Evolutionary conservation across 1,284 basidiomycete genomes (phyloP).

Genomic region (Anthracocystis setariae): DNA sequence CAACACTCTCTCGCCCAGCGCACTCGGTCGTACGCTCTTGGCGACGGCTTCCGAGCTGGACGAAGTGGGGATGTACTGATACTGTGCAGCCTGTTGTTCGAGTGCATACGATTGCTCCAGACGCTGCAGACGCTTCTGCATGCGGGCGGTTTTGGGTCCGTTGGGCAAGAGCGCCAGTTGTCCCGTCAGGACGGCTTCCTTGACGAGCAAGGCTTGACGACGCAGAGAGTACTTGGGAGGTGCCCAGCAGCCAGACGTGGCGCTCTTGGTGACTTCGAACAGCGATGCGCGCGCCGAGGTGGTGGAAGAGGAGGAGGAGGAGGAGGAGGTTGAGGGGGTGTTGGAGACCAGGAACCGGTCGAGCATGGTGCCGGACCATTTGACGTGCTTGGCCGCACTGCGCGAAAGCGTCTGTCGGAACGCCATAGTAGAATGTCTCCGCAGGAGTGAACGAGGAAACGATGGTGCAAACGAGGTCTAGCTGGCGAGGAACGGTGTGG

Average conservation of each 20-base stretch:
- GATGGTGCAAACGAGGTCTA: neutral
- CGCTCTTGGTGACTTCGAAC: slow-evolving; percentile 27
- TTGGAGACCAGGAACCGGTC: slow-evolving; percentile 32
- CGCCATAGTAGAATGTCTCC: slow-evolving; percentile 11
- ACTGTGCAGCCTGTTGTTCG: slow-evolving; percentile 18
- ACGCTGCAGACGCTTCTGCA: slow-evolving; percentile 22
- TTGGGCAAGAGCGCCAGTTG: slow-evolving; percentile 21
- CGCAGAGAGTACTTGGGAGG: slow-evolving; percentile 51
- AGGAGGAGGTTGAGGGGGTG: slow-evolving; percentile 6
- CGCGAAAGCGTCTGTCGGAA: slow-evolving; percentile 15
- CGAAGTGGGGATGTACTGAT: slow-evolving; percentile 22
- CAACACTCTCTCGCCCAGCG: slow-evolving; percentile 9
- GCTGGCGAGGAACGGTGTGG: too few relatives aligned
- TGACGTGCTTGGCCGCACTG: slow-evolving; percentile 21
- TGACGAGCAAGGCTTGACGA: slow-evolving; percentile 50
- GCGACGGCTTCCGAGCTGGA: neutral
- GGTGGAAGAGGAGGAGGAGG: slow-evolving; percentile 2
- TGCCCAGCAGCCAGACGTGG: slow-evolving; percentile 41
- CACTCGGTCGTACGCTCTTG: neutral
- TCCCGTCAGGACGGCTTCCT: slow-evolving; percentile 25
- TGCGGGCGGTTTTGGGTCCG: slow-evolving; percentile 27
- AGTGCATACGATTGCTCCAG: slow-evolving; percentile 26
- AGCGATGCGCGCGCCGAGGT: slow-evolving; percentile 1
- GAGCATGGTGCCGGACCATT: slow-evolving; percentile 24
- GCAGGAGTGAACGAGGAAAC: neutral